Conservation (phyloP, 2,329 filamentous ascomycete genomes). For the Monosporascus cannonballus region DNA sequence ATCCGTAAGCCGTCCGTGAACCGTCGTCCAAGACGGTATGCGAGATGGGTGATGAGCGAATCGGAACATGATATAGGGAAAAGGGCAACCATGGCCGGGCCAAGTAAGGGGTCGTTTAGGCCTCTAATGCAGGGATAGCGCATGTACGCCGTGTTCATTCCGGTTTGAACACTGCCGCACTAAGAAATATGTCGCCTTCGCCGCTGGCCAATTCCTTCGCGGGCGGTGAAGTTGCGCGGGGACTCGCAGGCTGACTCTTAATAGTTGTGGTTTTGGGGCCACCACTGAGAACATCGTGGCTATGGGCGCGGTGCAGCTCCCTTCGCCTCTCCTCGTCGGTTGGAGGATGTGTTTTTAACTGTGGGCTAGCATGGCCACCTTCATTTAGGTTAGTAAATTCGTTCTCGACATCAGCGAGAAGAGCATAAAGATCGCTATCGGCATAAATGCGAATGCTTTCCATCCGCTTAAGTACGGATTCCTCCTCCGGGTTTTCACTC, state of each 20-base stretch:
- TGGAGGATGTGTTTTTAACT: conserved; percentile 10
- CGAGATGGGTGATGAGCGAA: too few relatives aligned
- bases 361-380: conserved; percentile 17
- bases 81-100: too few relatives aligned
- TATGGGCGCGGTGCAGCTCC: conserved; percentile 41
- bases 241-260: conserved; percentile 24
- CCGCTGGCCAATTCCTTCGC: conserved; percentile 24
- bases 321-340: conserved; percentile 30
- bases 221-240: conserved; percentile 29
- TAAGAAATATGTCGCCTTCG: conserved; percentile 36
- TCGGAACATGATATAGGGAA: too few relatives aligned
- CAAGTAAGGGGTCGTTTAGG: too few relatives aligned
- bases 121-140: too few relatives aligned
- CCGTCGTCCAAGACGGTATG: too few relatives aligned
- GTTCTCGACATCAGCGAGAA: conserved; percentile 61
- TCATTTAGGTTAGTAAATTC: conserved; percentile 46
- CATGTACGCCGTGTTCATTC: conserved; percentile 3
- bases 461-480: conserved; percentile 28
- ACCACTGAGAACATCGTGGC: conserved; percentile 44
- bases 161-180: conserved; percentile 45
- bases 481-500: conserved; percentile 17
- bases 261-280: conserved; percentile 14
- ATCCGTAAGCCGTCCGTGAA: too few relatives aligned
- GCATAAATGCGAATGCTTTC: conserved; percentile 66
- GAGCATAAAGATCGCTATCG: conserved; percentile 59